Conservation (phyloP, 2,329 filamentous ascomycete genomes). For the Escovopsis weberi region DNA sequence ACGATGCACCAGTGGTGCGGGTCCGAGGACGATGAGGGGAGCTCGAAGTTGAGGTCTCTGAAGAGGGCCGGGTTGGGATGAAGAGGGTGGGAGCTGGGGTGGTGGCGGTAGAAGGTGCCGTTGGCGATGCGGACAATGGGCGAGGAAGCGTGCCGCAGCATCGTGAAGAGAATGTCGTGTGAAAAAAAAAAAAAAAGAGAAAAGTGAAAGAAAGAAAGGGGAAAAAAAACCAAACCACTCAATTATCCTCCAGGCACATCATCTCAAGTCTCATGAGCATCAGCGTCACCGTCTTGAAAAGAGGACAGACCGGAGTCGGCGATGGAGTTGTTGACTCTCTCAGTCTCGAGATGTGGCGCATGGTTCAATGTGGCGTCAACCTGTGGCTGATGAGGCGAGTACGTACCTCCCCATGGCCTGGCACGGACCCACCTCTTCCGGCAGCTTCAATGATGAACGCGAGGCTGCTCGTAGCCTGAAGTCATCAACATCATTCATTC, state of each 20-base stretch:
- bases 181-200: neutral
- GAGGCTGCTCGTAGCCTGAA: slow-evolving; percentile 16
- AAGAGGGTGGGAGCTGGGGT: slow-evolving; percentile 40
- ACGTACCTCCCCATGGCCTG: slow-evolving; percentile 9
- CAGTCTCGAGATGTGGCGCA: no score
- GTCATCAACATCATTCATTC: neutral
- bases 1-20: slow-evolving; percentile 70
- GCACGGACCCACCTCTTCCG: neutral
- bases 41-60: slow-evolving; percentile 50
- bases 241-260: no score
- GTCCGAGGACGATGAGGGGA: slow-evolving; percentile 41
- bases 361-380: no score
- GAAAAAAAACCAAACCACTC: no score
- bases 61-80: slow-evolving; percentile 60
- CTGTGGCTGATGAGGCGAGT: no score
- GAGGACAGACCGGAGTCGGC: no score
- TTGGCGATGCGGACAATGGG: slow-evolving; percentile 60
- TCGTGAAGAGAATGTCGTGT: slow-evolving; percentile 7
- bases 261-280: no score
- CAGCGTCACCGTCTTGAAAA: no score
- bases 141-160: slow-evolving; percentile 22
- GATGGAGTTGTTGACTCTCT: no score
- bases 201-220: neutral
- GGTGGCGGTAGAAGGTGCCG: slow-evolving; percentile 70
- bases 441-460: slow-evolving; percentile 10